phyloP scores from a whole-genome alignment of 2,329 filamentous ascomycete genomes.

The Aaosphaeria arxii region DNA sequence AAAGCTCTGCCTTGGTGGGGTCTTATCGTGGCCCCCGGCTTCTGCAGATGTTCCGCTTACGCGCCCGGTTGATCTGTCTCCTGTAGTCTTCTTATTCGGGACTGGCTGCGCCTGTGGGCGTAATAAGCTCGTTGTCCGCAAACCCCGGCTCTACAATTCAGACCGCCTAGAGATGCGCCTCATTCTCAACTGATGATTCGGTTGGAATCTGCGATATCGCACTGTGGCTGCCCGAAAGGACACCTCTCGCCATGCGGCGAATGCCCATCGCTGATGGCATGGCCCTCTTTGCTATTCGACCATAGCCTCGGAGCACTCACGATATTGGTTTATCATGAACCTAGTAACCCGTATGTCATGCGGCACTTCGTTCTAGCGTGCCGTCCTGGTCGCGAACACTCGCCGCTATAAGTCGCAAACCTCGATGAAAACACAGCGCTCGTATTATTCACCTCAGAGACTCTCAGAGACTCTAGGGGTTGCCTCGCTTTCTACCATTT shows the following conservation, averaged over 20 bases:
- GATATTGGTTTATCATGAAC: constrained; percentile 6
- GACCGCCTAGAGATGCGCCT: constrained; percentile 20
- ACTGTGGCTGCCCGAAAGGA: constrained; percentile 3
- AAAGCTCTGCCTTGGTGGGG: no score
- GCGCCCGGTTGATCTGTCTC: constrained; percentile 37
- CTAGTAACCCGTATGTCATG: constrained; percentile 5
- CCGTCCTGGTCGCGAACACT: no score
- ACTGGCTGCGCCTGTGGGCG: constrained; percentile 31
- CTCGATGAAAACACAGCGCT: no score
- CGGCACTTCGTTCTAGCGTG: background rate
- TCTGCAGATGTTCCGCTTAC: constrained; percentile 27
- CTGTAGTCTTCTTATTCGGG: constrained; percentile 28
- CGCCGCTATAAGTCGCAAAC: no score
- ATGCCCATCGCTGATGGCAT: background rate
- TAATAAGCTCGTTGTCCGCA: constrained; percentile 17
- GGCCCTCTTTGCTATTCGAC: background rate
- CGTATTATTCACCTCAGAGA: no score
- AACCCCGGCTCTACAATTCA: constrained; percentile 17
- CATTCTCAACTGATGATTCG: constrained; percentile 15
- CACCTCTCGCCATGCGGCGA: constrained; percentile 6
- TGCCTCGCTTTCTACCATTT: no score
- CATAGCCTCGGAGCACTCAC: constrained; percentile 1
- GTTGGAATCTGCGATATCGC: constrained; percentile 20
- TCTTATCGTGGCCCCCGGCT: constrained; percentile 24
- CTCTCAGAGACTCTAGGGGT: no score